Evolutionary conservation across 306 rosid genomes (phyloP), one percentile per base, ranked within the genome.

Genomic region (Pterocarpus santalinus): DNA sequence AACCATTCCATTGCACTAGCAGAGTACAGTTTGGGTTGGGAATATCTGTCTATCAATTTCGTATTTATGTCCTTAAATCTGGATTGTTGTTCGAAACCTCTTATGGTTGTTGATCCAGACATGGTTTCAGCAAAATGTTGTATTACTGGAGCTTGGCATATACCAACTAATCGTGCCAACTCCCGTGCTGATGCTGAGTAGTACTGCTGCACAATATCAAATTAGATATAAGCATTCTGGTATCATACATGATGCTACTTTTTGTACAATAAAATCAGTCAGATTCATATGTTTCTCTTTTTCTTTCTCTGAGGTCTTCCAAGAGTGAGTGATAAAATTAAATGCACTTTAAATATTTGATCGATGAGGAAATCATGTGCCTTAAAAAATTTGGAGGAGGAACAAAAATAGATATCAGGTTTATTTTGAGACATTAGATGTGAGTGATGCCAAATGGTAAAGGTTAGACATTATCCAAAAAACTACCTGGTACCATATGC

Each of bases 111-210:
- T 69, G 92, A 78, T 61, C 97, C 98, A 8, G 92, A 92, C 55
- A 94, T 88, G 1, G 97, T 92, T 85, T 94, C 97, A 0, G 97
- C 77, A 86, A 94, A 94, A 70, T 91, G 94, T 60, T 92, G 97
- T 60, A 94, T 90, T 16, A 90, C 93, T n/a, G 94, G 97, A 77
- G 98, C 97, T 89, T 92, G 88, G 73, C 97, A 94, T 65, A 83
- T 88, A 46, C 98, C 98, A 72, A 89, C 87, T 78, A 92, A 82
- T 39, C 97, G 88, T 14, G 98, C 79, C 72, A 94, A 83, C 77
- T 92, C 97, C 53, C 94, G 79, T 0, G 97, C 94, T 39, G 97
- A 82, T 68, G 94, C 51, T 55, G 91, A 78, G 81, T 92, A 92
- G 69, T 91, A 92, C 86, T 78, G 93, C 97, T 92, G 88, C 85